These are phyloP conservation scores for Rhizophagus prolifer DNA, from an alignment of 192 early-diverging fungal genomes.

Conservation along the genomic window DNA sequence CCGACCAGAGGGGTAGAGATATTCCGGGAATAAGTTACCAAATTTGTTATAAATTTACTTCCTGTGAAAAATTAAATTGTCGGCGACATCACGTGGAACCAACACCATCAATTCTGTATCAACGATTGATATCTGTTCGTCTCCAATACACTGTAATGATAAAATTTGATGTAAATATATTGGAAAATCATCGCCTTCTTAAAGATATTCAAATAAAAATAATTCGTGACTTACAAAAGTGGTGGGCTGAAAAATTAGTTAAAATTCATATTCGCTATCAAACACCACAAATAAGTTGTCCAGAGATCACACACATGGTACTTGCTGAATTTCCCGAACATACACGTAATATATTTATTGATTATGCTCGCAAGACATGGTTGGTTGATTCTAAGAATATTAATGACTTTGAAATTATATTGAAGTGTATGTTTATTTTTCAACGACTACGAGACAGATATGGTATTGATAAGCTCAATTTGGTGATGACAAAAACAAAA, in stretches of 20 bases:
- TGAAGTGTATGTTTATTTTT: slow-evolving; percentile 31
- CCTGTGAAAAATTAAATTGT: neutral
- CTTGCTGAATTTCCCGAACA: neutral
- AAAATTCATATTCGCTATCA: slow-evolving; percentile 21
- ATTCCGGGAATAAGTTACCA: slow-evolving; percentile 11
- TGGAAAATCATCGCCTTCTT: too few species aligned
- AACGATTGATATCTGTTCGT: neutral
- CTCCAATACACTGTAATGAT: slow-evolving; percentile 18
- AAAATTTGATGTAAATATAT: neutral
- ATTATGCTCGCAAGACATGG: slow-evolving; percentile 1
- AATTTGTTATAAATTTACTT: slow-evolving; percentile 4
- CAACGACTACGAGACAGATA: neutral
- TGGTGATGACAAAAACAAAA: neutral
- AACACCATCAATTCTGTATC: slow-evolving; percentile 4
- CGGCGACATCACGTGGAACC: neutral
- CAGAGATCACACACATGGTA: neutral
- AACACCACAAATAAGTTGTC: slow-evolving; percentile 7
- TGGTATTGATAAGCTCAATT: neutral
- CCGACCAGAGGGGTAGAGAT: neutral
- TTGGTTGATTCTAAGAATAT: slow-evolving; percentile 6
- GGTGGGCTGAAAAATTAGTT: slow-evolving; percentile 14
- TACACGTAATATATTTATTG: neutral
- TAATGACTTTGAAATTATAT: slow-evolving; percentile 32
- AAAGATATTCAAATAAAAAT: neutral
- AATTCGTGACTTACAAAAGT: neutral